Base-by-base conservation (phyloP, 2,329 filamentous ascomycete genomes). In the Talaromyces sp. region DNA sequence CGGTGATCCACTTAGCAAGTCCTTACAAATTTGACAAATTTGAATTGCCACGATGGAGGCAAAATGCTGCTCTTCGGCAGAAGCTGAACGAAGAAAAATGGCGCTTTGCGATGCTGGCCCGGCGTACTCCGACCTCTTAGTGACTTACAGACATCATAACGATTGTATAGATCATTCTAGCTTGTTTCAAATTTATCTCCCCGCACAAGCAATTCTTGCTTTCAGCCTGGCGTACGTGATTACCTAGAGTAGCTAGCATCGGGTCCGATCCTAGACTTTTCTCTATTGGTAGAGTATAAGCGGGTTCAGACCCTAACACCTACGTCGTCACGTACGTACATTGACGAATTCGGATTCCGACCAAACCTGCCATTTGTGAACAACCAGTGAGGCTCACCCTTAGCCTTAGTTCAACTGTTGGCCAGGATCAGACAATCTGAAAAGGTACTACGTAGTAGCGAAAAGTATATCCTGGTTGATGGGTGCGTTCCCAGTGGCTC, bases 281-380 rank as follows among this genome's bases (percentile, higher is more conserved):
- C 60, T 62, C 13, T 22, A 52, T 62, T 62, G 7, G 47, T 47
- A 52, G 45, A 52, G 45, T 62, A 19, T 50, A 62, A 52, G 60
- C 60, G 60, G 60, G 31, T 56, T 56, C 31, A 37, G 31, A 54
- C 27, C 50, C 31, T n/a, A n/a, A n/a, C n/a, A n/a, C n/a, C n/a
- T 33, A 33, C 49, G 14, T 52, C 24, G 49, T 19, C 27, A 52
- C n/a, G 50, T n/a, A 52, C 10, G 11, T 35, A 31, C 24, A 31
- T 37, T 39, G 33, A 22, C 22, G 52, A 31, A 56, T 56, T 56
- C n/a, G 22, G 52, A 24, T 24, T 56, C 31, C 24, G 52, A 39
- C 52, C 33, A 13, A 16, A 39, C n/a, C 22, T 56, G 52, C 16
- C 24, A 33, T 19, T 22, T 56, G 10, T 10, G 35, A 31, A 6